phyloP scores from a whole-genome alignment of 2,329 filamentous ascomycete species.

The Scytalidium lignicola region DNA sequence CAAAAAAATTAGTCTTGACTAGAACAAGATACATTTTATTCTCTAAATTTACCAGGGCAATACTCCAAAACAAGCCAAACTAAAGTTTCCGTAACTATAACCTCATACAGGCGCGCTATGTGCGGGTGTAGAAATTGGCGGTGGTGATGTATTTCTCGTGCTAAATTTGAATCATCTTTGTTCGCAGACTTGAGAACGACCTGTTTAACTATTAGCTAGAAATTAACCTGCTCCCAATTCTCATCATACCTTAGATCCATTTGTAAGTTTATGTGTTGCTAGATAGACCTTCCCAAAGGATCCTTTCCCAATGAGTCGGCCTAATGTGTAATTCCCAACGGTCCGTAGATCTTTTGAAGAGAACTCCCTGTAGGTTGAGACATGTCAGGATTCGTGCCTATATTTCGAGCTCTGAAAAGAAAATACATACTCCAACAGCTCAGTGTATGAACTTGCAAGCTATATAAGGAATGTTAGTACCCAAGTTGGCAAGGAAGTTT shows the following conservation, averaged over 20 bases:
- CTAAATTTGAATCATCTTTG: conserved; percentile 91
- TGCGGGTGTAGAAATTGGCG: conserved; percentile 97
- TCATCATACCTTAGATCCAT: conserved; percentile 80
- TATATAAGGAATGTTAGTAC: conserved; percentile 37
- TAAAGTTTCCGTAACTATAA: conserved; percentile 90
- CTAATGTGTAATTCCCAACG: conserved; percentile 92
- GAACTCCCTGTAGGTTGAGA: conserved; percentile 67
- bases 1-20: conserved; percentile 22
- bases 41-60: conserved; percentile 65
- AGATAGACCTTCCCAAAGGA: conserved; percentile 99
- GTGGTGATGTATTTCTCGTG: conserved; percentile 96
- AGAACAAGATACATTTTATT: background rate
- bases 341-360: conserved; percentile 83
- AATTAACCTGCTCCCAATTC: background rate
- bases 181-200: conserved; percentile 98
- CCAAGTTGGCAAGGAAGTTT: conserved; percentile 19
- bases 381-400: conserved; percentile 15
- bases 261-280: conserved; percentile 92
- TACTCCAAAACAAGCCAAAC: conserved; percentile 98
- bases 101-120: conserved; percentile 94
- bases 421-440: conserved; percentile 79
- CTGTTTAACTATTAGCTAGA: conserved; percentile 39
- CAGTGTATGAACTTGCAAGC: conserved; percentile 96
- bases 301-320: conserved; percentile 89
- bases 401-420: background rate